Percentiles rank a stretch among this genome's conserved stretches.
These are phyloP conservation scores for Scedosporium minutisporum DNA, from an alignment of 2,329 filamentous ascomycete species.

Conservation along the genomic window DNA sequence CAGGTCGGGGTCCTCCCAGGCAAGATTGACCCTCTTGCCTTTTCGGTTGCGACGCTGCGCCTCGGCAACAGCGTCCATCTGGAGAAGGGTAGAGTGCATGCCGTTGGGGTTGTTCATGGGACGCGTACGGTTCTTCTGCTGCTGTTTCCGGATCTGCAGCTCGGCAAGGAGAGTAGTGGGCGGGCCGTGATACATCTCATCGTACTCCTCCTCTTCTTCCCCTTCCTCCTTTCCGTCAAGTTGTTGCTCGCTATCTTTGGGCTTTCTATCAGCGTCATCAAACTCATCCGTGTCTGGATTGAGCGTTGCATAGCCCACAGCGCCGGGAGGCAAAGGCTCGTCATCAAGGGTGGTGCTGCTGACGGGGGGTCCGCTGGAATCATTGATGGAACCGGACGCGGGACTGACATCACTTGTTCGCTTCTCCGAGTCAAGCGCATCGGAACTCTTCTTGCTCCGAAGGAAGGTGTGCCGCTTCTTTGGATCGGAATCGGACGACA, in stretches of 20 bases:
- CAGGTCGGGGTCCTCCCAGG: constrained; percentile 68
- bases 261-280: neutral
- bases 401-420: neutral
- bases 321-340: constrained; percentile 6
- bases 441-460: neutral
- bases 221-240: constrained; percentile 29
- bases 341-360: constrained; percentile 1
- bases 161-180: constrained; percentile 91
- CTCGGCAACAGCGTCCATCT: constrained; percentile 85
- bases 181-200: constrained; percentile 52
- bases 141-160: constrained; percentile 79
- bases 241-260: constrained; percentile 17
- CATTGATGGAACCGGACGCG: neutral
- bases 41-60: constrained; percentile 67
- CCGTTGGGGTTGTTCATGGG: constrained; percentile 58
- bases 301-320: constrained; percentile 13
- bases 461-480: constrained; percentile 29
- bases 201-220: constrained; percentile 34
- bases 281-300: constrained; percentile 5
- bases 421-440: neutral
- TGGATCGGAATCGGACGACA: constrained; percentile 15
- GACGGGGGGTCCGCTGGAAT: neutral
- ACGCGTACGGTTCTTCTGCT: constrained; percentile 67
- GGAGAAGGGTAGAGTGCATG: constrained; percentile 82
- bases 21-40: constrained; percentile 70